These are phyloP conservation scores for Xylaria sp. DNA, from an alignment of 2,329 filamentous ascomycete species.

Conservation along the genomic window DNA sequence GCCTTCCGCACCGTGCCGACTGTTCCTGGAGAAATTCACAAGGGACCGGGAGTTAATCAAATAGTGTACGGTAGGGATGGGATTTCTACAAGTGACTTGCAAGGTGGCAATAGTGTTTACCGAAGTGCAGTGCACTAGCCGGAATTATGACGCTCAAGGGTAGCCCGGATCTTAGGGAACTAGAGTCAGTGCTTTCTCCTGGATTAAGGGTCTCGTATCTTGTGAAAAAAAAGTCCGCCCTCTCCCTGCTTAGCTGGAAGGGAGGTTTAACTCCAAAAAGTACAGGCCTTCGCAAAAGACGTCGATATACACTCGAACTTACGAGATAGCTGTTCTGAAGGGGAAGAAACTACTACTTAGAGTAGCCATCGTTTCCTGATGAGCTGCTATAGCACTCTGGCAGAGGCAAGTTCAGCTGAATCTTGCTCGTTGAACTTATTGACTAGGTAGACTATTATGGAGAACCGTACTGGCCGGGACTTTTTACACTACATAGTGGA, in stretches of 20 bases:
- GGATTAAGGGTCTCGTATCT: not conserved
- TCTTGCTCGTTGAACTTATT: not conserved
- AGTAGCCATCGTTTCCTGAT: not conserved
- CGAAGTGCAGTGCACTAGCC: not conserved
- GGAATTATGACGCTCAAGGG: slow-evolving; percentile 8
- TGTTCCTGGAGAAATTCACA: not conserved
- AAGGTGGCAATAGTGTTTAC: not conserved
- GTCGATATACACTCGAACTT: not conserved
- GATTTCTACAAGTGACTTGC: slow-evolving; percentile 10
- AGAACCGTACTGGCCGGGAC: too few species aligned
- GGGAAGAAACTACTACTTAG: too few species aligned
- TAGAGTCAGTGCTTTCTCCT: slow-evolving; percentile 4
- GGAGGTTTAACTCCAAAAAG: not conserved
- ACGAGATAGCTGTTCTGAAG: not conserved
- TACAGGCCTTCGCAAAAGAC: not conserved
- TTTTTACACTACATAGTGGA: too few species aligned
- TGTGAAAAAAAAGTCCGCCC: not conserved
- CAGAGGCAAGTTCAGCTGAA: not conserved
- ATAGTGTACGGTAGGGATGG: slow-evolving; percentile 1
- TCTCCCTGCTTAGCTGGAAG: not conserved
- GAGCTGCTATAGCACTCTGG: not conserved
- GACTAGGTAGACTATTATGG: not conserved
- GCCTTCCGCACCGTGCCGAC: slow-evolving; percentile 8
- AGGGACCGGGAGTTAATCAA: not conserved
- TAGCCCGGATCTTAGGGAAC: slow-evolving; percentile 4